Evolutionary conservation across 2,329 filamentous ascomycete species (phyloP).

Genomic region (Sporothrix brasiliensis): DNA sequence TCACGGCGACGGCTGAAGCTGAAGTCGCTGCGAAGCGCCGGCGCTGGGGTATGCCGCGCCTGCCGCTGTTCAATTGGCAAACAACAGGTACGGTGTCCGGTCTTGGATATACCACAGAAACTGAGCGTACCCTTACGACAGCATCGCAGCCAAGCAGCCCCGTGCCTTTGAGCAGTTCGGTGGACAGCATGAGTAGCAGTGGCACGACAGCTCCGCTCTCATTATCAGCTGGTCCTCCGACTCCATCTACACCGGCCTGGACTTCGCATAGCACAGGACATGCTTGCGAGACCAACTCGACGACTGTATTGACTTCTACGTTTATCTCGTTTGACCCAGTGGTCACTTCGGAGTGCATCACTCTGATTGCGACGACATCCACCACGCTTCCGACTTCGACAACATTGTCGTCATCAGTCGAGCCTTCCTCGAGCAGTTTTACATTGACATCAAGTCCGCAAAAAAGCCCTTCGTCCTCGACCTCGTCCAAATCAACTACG

Average conservation of each 20-base stretch:
- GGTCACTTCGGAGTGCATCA: background rate
- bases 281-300: conserved; percentile 20
- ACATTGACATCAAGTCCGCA: background rate
- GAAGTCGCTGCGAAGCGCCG: background rate
- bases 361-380: background rate
- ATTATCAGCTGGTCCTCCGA: too few relatives aligned
- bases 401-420: background rate
- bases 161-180: too few relatives aligned
- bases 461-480: background rate
- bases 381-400: background rate
- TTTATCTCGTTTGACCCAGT: background rate
- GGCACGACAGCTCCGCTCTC: too few relatives aligned
- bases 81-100: background rate
- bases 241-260: background rate
- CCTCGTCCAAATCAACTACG: background rate
- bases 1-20: background rate
- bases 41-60: background rate
- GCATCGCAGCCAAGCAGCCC: background rate
- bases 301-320: background rate
- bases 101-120: background rate
- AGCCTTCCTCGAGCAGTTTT: background rate
- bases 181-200: background rate
- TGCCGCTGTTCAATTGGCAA: background rate
- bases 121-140: background rate
- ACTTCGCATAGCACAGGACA: background rate